Percentiles rank a stretch among this genome's conserved stretches.
Evolutionary conservation across 2,329 filamentous ascomycete genomes (phyloP).

Genomic region (Tolypocladium pustulatum): DNA sequence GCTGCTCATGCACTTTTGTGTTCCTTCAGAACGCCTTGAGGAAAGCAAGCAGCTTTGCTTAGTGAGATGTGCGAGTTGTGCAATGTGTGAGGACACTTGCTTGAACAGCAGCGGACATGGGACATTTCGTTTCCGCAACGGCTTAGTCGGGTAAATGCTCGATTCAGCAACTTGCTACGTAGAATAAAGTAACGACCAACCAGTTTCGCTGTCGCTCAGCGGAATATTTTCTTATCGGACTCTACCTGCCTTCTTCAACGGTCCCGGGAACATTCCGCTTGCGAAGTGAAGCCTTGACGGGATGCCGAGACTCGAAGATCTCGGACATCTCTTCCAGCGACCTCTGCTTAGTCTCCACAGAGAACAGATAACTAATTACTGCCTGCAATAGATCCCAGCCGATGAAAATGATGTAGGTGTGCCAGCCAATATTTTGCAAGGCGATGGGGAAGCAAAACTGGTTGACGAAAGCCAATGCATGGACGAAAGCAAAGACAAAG

Average conservation of each 20-base stretch:
- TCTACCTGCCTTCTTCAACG: neutral
- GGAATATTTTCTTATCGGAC: too few species aligned
- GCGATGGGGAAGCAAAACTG: conserved; percentile 35
- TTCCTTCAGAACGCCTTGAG: too few species aligned
- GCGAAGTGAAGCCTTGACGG: neutral
- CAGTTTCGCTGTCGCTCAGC: too few species aligned
- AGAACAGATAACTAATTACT: conserved; percentile 33
- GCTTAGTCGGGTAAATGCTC: too few species aligned
- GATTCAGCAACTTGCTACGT: too few species aligned
- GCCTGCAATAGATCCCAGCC: conserved; percentile 31
- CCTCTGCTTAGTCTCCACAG: conserved; percentile 39
- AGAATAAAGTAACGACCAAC: too few species aligned
- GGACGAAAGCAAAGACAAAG: conserved; percentile 33
- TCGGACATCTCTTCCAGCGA: conserved; percentile 1
- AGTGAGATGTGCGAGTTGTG: too few species aligned
- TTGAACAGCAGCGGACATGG: too few species aligned
- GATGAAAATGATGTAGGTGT: conserved; percentile 42
- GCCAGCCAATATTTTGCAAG: conserved; percentile 39
- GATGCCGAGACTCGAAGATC: conserved; percentile 1
- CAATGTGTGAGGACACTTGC: too few species aligned
- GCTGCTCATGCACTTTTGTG: too few species aligned
- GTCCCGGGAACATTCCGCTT: neutral
- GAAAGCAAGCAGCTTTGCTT: too few species aligned
- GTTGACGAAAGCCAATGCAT: conserved; percentile 22
- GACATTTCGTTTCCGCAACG: too few species aligned